Percentiles rank a stretch among this genome's conserved stretches.
These are phyloP conservation scores for Fusarium ramigenum DNA, from an alignment of 2,329 filamentous ascomycete genomes.

Conservation along the genomic window DNA sequence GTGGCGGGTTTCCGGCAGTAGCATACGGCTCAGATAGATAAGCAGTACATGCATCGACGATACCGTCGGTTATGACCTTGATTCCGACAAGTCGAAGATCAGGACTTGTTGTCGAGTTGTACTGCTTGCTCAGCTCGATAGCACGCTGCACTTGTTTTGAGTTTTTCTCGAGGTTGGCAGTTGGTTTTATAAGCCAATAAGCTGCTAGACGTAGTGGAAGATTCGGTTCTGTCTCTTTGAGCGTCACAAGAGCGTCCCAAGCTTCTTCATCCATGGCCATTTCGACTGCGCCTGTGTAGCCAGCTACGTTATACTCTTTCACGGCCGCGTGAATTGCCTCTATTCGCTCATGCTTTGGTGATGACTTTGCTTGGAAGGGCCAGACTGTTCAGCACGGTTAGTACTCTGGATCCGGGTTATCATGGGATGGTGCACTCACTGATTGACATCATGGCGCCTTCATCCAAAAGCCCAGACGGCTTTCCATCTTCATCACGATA, in stretches of 20 bases:
- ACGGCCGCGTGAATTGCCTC: conserved; percentile 58
- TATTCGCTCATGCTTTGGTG: conserved; percentile 56
- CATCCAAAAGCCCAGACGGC: conserved; percentile 59
- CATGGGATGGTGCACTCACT: too few relatives aligned
- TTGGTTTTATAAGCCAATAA: conserved; percentile 65
- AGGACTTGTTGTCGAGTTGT: conserved; percentile 46
- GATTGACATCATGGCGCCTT: conserved; percentile 39
- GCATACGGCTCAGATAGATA: conserved; percentile 66
- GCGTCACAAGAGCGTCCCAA: conserved; percentile 59
- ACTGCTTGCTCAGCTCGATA: conserved; percentile 52
- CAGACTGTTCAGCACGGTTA: too few relatives aligned
- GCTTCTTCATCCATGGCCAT: conserved; percentile 69
- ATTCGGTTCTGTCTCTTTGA: conserved; percentile 47
- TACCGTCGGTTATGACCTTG: conserved; percentile 70
- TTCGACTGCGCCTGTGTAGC: conserved; percentile 65
- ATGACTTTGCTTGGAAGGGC: conserved; percentile 62
- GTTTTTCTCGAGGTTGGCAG: conserved; percentile 42
- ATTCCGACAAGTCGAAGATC: conserved; percentile 64
- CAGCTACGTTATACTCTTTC: conserved; percentile 58
- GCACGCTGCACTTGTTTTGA: conserved; percentile 59
- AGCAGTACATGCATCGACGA: conserved; percentile 70
- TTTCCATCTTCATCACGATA: conserved; percentile 57
- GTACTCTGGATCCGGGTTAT: too few relatives aligned
- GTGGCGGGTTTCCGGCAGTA: conserved; percentile 51
- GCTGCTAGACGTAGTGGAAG: conserved; percentile 57